Conservation (phyloP, 495 filamentous ascomycete species). For the Saxophila tyrrhenica region DNA sequence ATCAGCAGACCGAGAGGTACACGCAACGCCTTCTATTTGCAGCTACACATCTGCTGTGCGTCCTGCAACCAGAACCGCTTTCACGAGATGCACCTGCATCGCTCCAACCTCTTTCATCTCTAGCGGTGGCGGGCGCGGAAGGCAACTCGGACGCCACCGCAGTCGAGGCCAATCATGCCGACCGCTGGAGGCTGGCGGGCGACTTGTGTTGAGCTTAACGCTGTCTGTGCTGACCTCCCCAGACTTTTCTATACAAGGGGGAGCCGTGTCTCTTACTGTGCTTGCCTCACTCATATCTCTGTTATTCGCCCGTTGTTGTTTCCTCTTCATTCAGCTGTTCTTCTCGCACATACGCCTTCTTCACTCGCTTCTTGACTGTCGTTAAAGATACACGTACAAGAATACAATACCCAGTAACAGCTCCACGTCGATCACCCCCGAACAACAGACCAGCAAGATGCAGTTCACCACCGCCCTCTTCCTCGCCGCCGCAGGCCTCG, state of each 20-base stretch:
- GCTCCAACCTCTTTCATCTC: background rate
- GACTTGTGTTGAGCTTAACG: background rate
- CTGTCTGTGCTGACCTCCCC: background rate
- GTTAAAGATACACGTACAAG: background rate
- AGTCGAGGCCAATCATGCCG: background rate
- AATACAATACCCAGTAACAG: background rate
- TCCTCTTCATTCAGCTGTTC: background rate
- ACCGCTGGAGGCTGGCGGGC: too few species aligned
- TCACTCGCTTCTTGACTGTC: background rate
- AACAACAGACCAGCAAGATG: slow-evolving; percentile 16
- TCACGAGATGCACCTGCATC: background rate
- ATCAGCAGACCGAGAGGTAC: too few species aligned
- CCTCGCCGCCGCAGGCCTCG: slow-evolving; percentile 23
- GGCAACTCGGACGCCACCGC: background rate
- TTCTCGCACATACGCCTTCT: background rate
- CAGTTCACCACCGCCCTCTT: slow-evolving; percentile 18
- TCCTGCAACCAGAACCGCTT: background rate
- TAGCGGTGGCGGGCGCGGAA: background rate
- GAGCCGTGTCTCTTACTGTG: background rate
- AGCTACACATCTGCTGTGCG: background rate
- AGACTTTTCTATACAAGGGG: background rate
- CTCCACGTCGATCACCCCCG: too few species aligned
- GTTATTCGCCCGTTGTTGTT: background rate
- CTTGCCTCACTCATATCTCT: background rate
- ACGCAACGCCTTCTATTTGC: background rate